Base-by-base conservation (phyloP, 2,329 filamentous ascomycete genomes). In the Fusarium citri region DNA sequence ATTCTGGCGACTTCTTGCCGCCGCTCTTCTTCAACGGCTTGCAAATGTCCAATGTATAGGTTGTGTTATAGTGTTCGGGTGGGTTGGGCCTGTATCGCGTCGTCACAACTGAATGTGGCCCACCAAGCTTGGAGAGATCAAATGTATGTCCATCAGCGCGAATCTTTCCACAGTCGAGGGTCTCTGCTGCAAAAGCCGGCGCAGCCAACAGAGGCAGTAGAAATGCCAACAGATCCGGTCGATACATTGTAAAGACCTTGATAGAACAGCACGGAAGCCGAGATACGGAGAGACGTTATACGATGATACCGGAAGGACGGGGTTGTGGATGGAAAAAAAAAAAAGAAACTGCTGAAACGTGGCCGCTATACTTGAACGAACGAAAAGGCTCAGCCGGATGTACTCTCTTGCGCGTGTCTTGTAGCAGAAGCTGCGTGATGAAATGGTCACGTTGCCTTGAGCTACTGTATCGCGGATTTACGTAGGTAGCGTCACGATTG, bases 31-130 rank as follows among this genome's bases (percentile, higher is more conserved):
- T 87, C 69, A 97, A 81, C 9, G 88, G 84, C 55, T 84, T 81
- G 81, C 94, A 97, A 50, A 97, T 84, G 74, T 97, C 92, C 60
- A 97, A 77, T 1, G 92, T 94, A 79, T 94, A 97, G 45, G 93
- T 95, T 26, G 89, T 93, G 79, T 96, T 96, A 60, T 72, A 72
- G 55, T 80, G 76, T 64, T 83, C 84, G 28, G 87, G 83, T 18
- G 84, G 83, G 18, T 83, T 85, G 22, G 85, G 84, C 34, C 85
- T 80, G 68, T 84, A 83, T 72, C 83, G 84, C 74, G 82, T 84
- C 50, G 88, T 88, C 57, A 93, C 85, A 40, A 94, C 89, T 0
- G 89, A 88, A 77, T 91, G 91, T 34, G 91, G 90, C 2, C 92
- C 92, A 8, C 82, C 83, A 10, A 94, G 86, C 68, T 84, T 79